Evolutionary conservation across 306 rosid genomes (phyloP).

Genomic region (Dalbergia cultrata): DNA sequence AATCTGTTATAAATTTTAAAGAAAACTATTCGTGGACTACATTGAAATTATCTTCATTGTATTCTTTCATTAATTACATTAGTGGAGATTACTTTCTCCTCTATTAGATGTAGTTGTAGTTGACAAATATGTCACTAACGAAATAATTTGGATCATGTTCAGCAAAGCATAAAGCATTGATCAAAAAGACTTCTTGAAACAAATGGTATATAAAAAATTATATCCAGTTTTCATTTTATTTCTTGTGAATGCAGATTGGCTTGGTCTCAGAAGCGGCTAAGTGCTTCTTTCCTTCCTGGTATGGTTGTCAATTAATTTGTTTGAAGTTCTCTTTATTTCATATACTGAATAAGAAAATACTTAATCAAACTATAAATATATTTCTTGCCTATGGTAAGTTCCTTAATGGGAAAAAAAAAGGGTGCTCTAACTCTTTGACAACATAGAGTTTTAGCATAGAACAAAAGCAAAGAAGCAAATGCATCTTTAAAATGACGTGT

Average conservation of each 20-base stretch:
- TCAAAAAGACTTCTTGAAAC: not conserved
- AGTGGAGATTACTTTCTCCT: too few relatives aligned
- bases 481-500: not conserved
- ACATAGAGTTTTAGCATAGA: not conserved
- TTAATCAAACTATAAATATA: not conserved
- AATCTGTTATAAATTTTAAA: too few relatives aligned
- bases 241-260: slow-evolving; percentile 38
- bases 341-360: not conserved
- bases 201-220: not conserved
- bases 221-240: slow-evolving; percentile 1
- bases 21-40: too few relatives aligned
- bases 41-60: too few relatives aligned
- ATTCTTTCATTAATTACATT: too few relatives aligned
- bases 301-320: not conserved
- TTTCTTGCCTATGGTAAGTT: not conserved
- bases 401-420: not conserved
- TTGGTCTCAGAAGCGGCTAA: slow-evolving; percentile 36
- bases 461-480: not conserved
- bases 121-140: not conserved
- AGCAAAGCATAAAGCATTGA: not conserved
- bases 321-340: not conserved
- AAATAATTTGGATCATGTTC: not conserved
- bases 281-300: slow-evolving; percentile 43
- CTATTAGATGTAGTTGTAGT: not conserved
- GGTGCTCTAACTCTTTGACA: not conserved